Evolutionary conservation across 2,329 filamentous ascomycete species (phyloP).

Genomic region (Sporothrix protearum): DNA sequence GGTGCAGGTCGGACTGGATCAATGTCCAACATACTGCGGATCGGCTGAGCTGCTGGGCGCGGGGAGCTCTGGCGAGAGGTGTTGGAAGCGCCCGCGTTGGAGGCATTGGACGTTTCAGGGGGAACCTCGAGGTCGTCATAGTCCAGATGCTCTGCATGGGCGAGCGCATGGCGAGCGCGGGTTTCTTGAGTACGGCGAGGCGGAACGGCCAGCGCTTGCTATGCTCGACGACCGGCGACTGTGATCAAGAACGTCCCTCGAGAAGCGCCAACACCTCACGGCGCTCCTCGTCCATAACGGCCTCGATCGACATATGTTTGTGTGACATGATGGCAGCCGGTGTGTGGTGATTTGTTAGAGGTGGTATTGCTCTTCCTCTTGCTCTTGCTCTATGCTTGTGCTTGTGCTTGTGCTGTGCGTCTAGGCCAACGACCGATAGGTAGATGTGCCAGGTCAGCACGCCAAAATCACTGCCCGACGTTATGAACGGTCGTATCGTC

Average conservation of each 20-base stretch:
- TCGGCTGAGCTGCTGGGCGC: slow-evolving; percentile 49
- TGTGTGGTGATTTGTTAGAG: background rate
- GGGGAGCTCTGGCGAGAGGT: slow-evolving; percentile 36
- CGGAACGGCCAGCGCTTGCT: slow-evolving; percentile 42
- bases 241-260: slow-evolving; percentile 45
- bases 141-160: slow-evolving; percentile 67
- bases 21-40: slow-evolving; percentile 65
- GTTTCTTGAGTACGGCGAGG: slow-evolving; percentile 50
- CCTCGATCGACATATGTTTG: slow-evolving; percentile 68
- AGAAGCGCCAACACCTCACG: slow-evolving; percentile 68
- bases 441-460: background rate
- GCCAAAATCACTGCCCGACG: background rate
- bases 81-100: background rate
- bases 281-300: slow-evolving; percentile 72
- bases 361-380: background rate
- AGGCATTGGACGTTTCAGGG: slow-evolving; percentile 16
- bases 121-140: slow-evolving; percentile 39
- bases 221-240: slow-evolving; percentile 29
- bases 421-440: background rate
- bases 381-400: no score
- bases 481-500: background rate
- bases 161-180: slow-evolving; percentile 65
- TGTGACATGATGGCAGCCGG: slow-evolving; percentile 34
- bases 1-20: slow-evolving; percentile 43
- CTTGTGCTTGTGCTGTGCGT: background rate